Percentiles rank a stretch among this genome's conserved stretches.
Evolutionary conservation across 2,329 filamentous ascomycete species (phyloP).

Genomic region (Mariannaea sp.): DNA sequence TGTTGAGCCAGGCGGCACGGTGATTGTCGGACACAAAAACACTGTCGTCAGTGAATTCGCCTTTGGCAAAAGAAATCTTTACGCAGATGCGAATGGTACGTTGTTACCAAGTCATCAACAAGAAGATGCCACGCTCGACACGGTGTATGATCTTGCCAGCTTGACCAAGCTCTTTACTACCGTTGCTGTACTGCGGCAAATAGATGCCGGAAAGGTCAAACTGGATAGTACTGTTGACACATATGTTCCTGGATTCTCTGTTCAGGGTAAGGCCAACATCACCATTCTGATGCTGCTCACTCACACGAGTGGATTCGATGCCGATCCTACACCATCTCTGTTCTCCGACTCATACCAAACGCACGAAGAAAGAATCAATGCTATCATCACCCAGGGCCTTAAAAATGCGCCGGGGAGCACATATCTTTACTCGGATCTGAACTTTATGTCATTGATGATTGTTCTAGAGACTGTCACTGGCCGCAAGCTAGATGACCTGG

Average conservation of each 20-base stretch:
- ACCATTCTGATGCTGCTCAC: neutral
- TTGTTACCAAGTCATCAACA: conserved; percentile 32
- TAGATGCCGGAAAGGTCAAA: conserved; percentile 30
- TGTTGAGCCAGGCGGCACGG: conserved; percentile 31
- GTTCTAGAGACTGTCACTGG: conserved; percentile 40
- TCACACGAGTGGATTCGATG: conserved; percentile 1
- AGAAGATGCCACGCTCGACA: conserved; percentile 39
- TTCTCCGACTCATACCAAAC: neutral
- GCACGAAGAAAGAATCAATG: conserved; percentile 5
- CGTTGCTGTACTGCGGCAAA: conserved; percentile 38
- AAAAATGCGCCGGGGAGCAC: conserved; percentile 19
- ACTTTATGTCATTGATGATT: conserved; percentile 40
- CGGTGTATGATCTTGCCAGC: conserved; percentile 47
- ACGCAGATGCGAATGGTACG: conserved; percentile 37
- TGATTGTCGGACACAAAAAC: neutral
- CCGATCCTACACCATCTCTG: neutral
- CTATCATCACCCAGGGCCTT: neutral
- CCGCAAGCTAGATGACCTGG: conserved; percentile 41
- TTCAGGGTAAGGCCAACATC: neutral
- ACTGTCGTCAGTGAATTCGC: conserved; percentile 37
- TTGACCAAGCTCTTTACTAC: conserved; percentile 46
- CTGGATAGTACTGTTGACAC: neutral
- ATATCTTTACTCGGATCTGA: conserved; percentile 38
- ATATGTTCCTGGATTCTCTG: neutral
- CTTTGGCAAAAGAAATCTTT: conserved; percentile 25